Evolutionary conservation across 768 basidiomycete species (phyloP).

Genomic region (Mycena alexandri): DNA sequence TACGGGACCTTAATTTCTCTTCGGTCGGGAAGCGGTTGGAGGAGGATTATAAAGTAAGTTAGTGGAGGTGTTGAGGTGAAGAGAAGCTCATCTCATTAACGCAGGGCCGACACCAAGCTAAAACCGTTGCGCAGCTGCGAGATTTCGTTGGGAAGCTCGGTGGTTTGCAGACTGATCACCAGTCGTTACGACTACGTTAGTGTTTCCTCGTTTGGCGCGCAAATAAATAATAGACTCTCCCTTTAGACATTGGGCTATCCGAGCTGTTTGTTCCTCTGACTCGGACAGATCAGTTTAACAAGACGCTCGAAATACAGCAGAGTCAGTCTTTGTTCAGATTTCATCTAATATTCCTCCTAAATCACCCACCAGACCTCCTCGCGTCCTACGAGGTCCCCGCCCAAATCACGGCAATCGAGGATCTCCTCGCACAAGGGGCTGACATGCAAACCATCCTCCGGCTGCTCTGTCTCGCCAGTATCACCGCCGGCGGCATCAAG

Average conservation of each 20-base stretch:
- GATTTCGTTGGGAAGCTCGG: slow-evolving; percentile 97
- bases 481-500: slow-evolving; percentile 90
- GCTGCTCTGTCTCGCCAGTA: slow-evolving; percentile 86
- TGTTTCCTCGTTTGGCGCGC: slow-evolving; percentile 48
- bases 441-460: slow-evolving; percentile 85
- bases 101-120: slow-evolving; percentile 86
- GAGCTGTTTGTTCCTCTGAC: slow-evolving; percentile 91
- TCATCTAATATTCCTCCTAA: slow-evolving; percentile 13
- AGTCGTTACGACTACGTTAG: slow-evolving; percentile 90
- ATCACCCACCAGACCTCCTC: slow-evolving; percentile 77
- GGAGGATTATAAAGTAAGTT: slow-evolving; percentile 87
- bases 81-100: slow-evolving; percentile 18
- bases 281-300: slow-evolving; percentile 89
- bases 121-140: slow-evolving; percentile 90
- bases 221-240: slow-evolving; percentile 4
- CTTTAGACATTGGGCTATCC: slow-evolving; percentile 91
- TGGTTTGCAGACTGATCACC: slow-evolving; percentile 92
- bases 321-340: slow-evolving; percentile 62
- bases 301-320: slow-evolving; percentile 94
- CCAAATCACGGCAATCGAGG: slow-evolving; percentile 91
- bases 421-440: slow-evolving; percentile 88
- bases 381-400: slow-evolving; percentile 88
- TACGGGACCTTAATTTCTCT: slow-evolving; percentile 94
- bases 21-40: slow-evolving; percentile 88
- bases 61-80: neutral